phyloP scores from a whole-genome alignment of 2,329 filamentous ascomycete species.

The Cordyceps cateniannulata region DNA sequence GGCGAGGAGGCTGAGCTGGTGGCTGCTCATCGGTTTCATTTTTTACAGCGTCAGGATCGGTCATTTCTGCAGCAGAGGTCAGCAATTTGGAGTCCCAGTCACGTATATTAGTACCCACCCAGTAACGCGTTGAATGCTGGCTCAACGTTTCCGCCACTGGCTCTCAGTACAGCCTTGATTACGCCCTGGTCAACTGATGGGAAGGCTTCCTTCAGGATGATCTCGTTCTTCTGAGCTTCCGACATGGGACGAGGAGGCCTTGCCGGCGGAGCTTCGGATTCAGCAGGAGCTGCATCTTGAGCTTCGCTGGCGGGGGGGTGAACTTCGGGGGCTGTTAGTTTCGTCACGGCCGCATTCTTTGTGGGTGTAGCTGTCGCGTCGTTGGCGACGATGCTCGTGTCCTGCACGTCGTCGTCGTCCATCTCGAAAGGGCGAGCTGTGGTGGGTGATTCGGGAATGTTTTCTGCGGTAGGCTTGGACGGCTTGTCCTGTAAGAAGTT shows the following conservation, averaged over 20 bases:
- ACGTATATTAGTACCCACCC: constrained; percentile 41
- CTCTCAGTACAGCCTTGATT: constrained; percentile 79
- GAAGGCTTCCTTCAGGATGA: constrained; percentile 89
- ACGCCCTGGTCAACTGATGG: constrained; percentile 73
- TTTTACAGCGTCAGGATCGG: constrained; percentile 63
- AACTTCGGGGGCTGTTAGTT: constrained; percentile 18
- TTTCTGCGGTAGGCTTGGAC: constrained; percentile 21
- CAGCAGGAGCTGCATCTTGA: constrained; percentile 19
- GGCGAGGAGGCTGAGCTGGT: constrained; percentile 76
- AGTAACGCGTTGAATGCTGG: constrained; percentile 93
- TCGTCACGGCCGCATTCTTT: constrained; percentile 16
- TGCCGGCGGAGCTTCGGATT: constrained; percentile 50
- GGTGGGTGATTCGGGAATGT: constrained; percentile 57
- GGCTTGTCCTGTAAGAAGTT: constrained; percentile 34
- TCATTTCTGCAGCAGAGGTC: constrained; percentile 56
- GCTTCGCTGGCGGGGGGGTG: constrained; percentile 21
- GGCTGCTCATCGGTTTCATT: constrained; percentile 49
- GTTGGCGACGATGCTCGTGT: constrained; percentile 44
- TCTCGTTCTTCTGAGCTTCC: constrained; percentile 77
- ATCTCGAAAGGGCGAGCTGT: constrained; percentile 59
- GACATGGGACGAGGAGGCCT: constrained; percentile 82
- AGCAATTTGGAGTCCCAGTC: not conserved
- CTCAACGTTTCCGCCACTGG: constrained; percentile 82
- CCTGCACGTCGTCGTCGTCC: constrained; percentile 65
- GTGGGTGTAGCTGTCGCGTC: constrained; percentile 27